Percentiles rank a stretch among this genome's conserved stretches.
Evolutionary conservation across 192 early-diverging fungal species (phyloP).

Genomic region (Mortierella alpina): DNA sequence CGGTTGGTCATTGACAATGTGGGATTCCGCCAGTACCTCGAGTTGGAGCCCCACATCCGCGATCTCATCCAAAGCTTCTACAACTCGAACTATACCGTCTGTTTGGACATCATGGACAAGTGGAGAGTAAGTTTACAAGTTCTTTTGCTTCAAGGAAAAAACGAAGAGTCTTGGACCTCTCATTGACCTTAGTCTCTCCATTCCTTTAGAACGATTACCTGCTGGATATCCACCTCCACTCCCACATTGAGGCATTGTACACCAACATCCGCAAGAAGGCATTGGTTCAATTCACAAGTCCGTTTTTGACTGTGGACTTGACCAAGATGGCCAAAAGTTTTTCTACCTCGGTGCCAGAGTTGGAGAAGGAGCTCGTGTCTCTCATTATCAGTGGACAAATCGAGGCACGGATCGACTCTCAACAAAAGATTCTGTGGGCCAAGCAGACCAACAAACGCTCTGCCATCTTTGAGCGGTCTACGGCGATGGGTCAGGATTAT

Average conservation of each 20-base stretch:
- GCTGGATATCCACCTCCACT: slow-evolving; percentile 79
- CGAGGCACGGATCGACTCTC: slow-evolving; percentile 84
- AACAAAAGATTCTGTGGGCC: slow-evolving; percentile 84
- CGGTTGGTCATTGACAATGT: slow-evolving; percentile 76
- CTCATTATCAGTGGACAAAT: slow-evolving; percentile 81
- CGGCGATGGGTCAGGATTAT: slow-evolving; percentile 75
- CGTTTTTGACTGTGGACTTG: slow-evolving; percentile 84
- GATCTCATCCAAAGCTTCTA: slow-evolving; percentile 81
- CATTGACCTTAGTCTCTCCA: slow-evolving; percentile 4
- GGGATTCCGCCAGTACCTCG: slow-evolving; percentile 81
- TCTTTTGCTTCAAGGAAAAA: neutral
- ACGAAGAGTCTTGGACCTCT: neutral
- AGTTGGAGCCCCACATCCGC: slow-evolving; percentile 82
- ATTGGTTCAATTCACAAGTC: slow-evolving; percentile 83
- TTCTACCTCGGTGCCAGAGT: slow-evolving; percentile 61
- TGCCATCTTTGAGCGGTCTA: slow-evolving; percentile 72
- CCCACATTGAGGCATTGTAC: slow-evolving; percentile 75
- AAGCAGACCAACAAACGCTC: slow-evolving; percentile 77
- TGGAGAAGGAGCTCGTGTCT: slow-evolving; percentile 77
- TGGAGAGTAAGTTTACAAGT: slow-evolving; percentile 65
- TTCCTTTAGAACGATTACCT: slow-evolving; percentile 55
- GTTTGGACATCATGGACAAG: slow-evolving; percentile 73
- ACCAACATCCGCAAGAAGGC: slow-evolving; percentile 81
- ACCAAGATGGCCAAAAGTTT: slow-evolving; percentile 82
- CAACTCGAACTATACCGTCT: slow-evolving; percentile 76